A percentile compares a stretch with the other conserved stretches of the same genome.
Conservation (phyloP, 83 land plant species). For the Larix sibirica region DNA sequence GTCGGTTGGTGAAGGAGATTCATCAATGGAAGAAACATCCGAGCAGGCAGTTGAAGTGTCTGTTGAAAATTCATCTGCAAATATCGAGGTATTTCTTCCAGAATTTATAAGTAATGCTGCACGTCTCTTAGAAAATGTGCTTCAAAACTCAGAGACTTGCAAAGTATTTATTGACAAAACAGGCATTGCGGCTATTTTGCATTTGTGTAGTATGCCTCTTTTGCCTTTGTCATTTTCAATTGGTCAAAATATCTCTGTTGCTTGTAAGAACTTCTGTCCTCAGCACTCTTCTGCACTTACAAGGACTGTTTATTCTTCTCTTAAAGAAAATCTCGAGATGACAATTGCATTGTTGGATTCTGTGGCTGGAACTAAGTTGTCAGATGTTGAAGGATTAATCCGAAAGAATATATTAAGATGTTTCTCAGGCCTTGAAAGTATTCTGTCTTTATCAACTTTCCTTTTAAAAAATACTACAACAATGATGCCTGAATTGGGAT, state of each 20-base stretch:
- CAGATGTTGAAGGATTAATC: slow-evolving; percentile 33
- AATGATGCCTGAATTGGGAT: slow-evolving; percentile 72
- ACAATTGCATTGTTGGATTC: slow-evolving; percentile 49
- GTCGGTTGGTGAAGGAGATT: slow-evolving; percentile 20
- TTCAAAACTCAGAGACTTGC: slow-evolving; percentile 86
- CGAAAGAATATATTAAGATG: slow-evolving; percentile 45
- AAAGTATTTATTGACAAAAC: slow-evolving; percentile 82
- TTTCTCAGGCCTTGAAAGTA: slow-evolving; percentile 70
- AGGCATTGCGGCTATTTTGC: slow-evolving; percentile 83
- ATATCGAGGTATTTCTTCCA: slow-evolving; percentile 54
- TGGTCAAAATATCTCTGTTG: slow-evolving; percentile 76
- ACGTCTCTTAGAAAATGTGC: slow-evolving; percentile 73
- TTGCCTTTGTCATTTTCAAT: slow-evolving; percentile 68
- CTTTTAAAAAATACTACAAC: slow-evolving; percentile 63
- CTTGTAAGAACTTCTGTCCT: slow-evolving; percentile 81
- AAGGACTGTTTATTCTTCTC: slow-evolving; percentile 56
- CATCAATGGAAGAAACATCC: slow-evolving; percentile 22
- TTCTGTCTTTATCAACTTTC: slow-evolving; percentile 59
- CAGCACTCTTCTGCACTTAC: slow-evolving; percentile 78
- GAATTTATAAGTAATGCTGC: slow-evolving; percentile 75
- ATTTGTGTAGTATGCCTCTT: slow-evolving; percentile 63
- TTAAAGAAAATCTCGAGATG: slow-evolving; percentile 65
- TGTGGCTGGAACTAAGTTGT: slow-evolving; percentile 47
- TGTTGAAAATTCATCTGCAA: slow-evolving; percentile 30
- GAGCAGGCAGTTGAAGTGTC: slow-evolving; percentile 40